Base-by-base conservation (phyloP, 306 rosid species). In the Datisca glomerata region DNA sequence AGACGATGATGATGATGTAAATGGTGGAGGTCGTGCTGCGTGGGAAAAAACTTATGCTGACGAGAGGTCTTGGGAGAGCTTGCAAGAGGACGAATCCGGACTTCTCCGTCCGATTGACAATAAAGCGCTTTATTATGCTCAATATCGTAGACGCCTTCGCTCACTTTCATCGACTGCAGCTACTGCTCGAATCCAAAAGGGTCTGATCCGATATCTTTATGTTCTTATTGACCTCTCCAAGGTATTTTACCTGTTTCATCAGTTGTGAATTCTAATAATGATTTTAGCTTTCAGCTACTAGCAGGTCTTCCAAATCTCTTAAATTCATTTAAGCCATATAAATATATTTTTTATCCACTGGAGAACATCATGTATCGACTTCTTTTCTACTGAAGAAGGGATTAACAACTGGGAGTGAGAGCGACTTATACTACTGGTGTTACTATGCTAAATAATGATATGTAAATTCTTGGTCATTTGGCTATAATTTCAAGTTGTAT, bases 41-140 rank as follows among this genome's bases (percentile, higher is more conserved):
- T 89, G 97, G 97, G 93, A 89, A 71, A 74, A 77, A 60, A 43
- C 93, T 32, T 89, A 89, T 37, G 93, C 93, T 5, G 95, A 89
- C 45, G 97, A 89, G 67, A 70, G 97, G 59, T 89, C 97, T 0
- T 89, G 95, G 97, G 97, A 89, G 51, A 67, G 83, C 20, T 65
- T 83, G 55, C 86, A 89, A 55, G 97, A 89, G 60, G 95, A 89
- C 55, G 95, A 83, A 70, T 83, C 91, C n/a, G 97, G 97, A 8
- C 76, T 80, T 45, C 95, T 89, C 43, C 93, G 94, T 43, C 93
- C 97, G 23, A 63, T 89, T 34, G 93, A 89, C 48, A 77, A 63
- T 49, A 79, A 67, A 8, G 68, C 75, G 62, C 61, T 89, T 40
- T 64, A 74, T 28, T 94, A 83, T 60, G 78, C 97, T 3, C 97